Base-by-base conservation (phyloP, 2,329 filamentous ascomycete genomes). In the Colletotrichum ledebouriae region DNA sequence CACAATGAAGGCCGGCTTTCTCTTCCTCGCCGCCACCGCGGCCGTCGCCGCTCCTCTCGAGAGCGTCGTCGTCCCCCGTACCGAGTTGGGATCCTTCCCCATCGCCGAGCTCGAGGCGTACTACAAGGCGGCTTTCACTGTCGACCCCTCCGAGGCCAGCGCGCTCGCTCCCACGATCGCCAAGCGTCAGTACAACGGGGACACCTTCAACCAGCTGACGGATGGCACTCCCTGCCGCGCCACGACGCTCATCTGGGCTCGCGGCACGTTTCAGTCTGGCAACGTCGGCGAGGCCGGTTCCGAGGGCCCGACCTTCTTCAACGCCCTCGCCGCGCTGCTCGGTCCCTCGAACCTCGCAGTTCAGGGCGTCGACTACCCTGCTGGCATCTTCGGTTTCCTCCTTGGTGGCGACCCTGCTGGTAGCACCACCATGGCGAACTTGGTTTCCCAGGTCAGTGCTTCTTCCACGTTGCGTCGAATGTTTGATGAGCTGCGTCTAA, bases 211-310 rank as follows among this genome's bases (percentile, higher is more conserved):
- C 63, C 70, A 71, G 67, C 67, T 71, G 37, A 70, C 67, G 15
- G 70, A 71, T n/a, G 70, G 70, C 55, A 70, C 70, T 11, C 11
- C 65, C 6, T 85, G 83, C 75, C 82, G 81, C 47, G 72, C 78
- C 33, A 79, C 86, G 65, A 87, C 85, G 4, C 75, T 88, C 58
- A 83, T 89, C 72, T 88, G 85, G 71, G 86, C 86, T 20, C 82
- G 86, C 15, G 86, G 86, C 7, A 87, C 86, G 3, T 82, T 80
- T 4, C 85, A 88, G 73, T 41, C 67, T 1, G 85, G 85, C 44
- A 87, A 86, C 71, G 82, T 88, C 59, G 86, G 86, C 20, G 73
- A 73, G 20, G 71, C 82, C 2, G 78, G 81, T 2, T 68, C 65
- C 33, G 65, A 68, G n/a, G 86, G 86, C 0, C 85, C 85, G 1